These are phyloP conservation scores for Candida coleopterorum DNA, from an alignment of 805 yeast species.

Conservation along the genomic window DNA sequence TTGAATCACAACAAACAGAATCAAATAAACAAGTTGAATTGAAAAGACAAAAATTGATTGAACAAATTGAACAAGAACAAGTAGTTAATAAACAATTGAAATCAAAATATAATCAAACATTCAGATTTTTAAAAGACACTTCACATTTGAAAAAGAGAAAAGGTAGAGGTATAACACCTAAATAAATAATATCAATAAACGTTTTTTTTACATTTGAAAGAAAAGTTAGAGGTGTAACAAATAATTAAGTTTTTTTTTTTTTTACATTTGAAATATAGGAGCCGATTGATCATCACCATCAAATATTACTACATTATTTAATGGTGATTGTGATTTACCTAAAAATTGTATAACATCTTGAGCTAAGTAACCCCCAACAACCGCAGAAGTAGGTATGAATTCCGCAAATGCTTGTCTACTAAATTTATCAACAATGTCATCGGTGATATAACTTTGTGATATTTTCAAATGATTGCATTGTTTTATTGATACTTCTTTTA, in stretches of 20 bases:
- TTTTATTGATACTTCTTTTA: conserved; percentile 23
- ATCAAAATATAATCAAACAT: conserved; percentile 26
- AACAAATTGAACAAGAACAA: conserved; percentile 20
- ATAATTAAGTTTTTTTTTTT: no score
- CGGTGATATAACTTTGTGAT: conserved; percentile 32
- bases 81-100: conserved; percentile 20
- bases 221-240: conserved; percentile 37
- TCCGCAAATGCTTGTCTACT: conserved; percentile 55
- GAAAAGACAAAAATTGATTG: conserved; percentile 16
- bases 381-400: conserved; percentile 78
- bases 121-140: conserved; percentile 33
- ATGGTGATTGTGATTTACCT: conserved; percentile 71
- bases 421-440: conserved; percentile 38
- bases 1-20: conserved; percentile 20
- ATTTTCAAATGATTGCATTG: conserved; percentile 30
- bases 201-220: conserved; percentile 40
- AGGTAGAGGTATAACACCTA: conserved; percentile 36
- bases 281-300: conserved; percentile 70
- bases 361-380: conserved; percentile 83
- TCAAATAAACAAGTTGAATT: conserved; percentile 16
- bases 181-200: conserved; percentile 1
- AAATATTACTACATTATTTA: conserved; percentile 73
- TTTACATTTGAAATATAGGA: conserved; percentile 51
- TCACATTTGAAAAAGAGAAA: conserved; percentile 39
- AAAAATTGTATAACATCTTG: conserved; percentile 86